A percentile compares a stretch with the other conserved stretches of the same genome.
These are phyloP conservation scores for Diphasiastrum complanatum DNA, from an alignment of 83 land plant genomes.

Conservation along the genomic window DNA sequence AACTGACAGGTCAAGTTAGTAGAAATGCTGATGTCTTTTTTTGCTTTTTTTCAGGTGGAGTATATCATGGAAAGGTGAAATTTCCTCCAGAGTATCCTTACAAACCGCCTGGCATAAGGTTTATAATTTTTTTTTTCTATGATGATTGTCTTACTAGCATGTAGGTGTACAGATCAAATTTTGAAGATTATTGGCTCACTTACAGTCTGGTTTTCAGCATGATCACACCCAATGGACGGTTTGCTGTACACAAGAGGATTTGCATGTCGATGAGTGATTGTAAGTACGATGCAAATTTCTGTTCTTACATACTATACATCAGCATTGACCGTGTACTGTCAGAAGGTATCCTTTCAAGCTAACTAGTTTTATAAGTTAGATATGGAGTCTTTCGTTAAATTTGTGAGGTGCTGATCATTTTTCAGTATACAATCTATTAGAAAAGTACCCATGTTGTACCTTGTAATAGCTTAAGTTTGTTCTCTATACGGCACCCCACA, in stretches of 20 bases:
- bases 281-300: conserved; percentile 49
- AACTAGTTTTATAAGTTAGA: too few relatives aligned
- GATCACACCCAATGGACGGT: conserved; percentile 93
- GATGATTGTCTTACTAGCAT: neutral
- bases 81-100: conserved; percentile 93
- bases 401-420: too few relatives aligned
- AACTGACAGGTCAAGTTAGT: too few relatives aligned
- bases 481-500: too few relatives aligned
- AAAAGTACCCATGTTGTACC: too few relatives aligned
- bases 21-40: neutral
- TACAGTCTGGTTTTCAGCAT: conserved; percentile 42
- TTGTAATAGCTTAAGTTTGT: too few relatives aligned
- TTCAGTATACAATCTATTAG: too few relatives aligned
- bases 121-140: neutral
- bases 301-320: too few relatives aligned
- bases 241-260: conserved; percentile 74
- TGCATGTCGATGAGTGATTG: conserved; percentile 99
- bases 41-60: conserved; percentile 57
- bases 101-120: conserved; percentile 95
- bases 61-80: conserved; percentile 89
- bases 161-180: neutral
- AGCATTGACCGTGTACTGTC: too few relatives aligned
- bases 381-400: too few relatives aligned
- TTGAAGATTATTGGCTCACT: neutral
- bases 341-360: too few relatives aligned